Evolutionary conservation across 2,329 filamentous ascomycete species (phyloP), one percentile per base, ranked within the genome.

Genomic region (Alternaria gansuensis): DNA sequence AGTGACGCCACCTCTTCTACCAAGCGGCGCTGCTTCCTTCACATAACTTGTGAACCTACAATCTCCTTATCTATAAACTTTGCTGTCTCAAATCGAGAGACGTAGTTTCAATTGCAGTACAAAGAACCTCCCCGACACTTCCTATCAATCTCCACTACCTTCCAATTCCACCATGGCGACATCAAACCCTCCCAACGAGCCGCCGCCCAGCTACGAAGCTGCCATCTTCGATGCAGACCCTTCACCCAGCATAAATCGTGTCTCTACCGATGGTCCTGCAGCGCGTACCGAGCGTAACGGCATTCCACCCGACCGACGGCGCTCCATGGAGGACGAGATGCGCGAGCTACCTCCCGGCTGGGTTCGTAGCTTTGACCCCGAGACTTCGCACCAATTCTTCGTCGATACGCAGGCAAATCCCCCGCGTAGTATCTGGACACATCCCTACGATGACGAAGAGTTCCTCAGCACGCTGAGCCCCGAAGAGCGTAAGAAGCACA

Each of bases 241-340:
- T 23, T 65, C 62, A 11, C 68, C 68, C 36, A 59, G 64, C 17
- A 62, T 73, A 28, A 59, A 43, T 21, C 71, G 74, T 23, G 63
- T 76, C 24, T 75, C 74, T 8, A 76, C 73, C 3, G 73, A 76
- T 26, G 64, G 61, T 1, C 74, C 73, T 23, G 66, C 65, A 17
- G 60, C 64, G 14, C 69, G 65, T 41, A 77, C 73, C 49, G 73
- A 77, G 28, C 77, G 81, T 55, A 84, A 84, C 79, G 83, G 82
- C 52, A 87, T 88, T 40, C 83, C 85, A 0, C 77, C 81, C 2
- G 76, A 79, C 10, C 75, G 76, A 33, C 81, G 85, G 11, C 81
- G 85, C n/a, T 83, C 80, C 24, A 88, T 88, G 85, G 86, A 88
- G 77, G 86, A 88, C 64, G 84, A 87, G 66, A 73, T 78, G 8